phyloP scores from a whole-genome alignment of 495 filamentous ascomycete genomes.

The Jackrogersella multiformis region DNA sequence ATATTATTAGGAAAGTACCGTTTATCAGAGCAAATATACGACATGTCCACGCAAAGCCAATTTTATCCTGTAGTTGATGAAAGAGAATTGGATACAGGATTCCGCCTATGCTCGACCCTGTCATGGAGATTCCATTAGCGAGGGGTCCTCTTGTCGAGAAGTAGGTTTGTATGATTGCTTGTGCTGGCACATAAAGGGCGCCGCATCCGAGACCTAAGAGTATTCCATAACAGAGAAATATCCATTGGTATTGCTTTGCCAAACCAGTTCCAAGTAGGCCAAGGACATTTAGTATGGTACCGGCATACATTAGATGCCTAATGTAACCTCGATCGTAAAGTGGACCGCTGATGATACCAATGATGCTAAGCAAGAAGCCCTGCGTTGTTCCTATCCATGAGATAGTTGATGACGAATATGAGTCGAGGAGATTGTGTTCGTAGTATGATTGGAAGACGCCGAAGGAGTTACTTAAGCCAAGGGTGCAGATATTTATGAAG shows the following conservation, averaged over 20 bases:
- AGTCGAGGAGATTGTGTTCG: slow-evolving; percentile 45
- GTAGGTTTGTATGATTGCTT: slow-evolving; percentile 77
- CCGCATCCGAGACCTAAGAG: slow-evolving; percentile 59
- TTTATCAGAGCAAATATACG: slow-evolving; percentile 68
- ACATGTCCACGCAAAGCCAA: slow-evolving; percentile 73
- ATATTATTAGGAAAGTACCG: slow-evolving; percentile 53
- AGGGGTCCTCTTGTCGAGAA: slow-evolving; percentile 70
- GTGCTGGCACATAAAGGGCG: slow-evolving; percentile 72
- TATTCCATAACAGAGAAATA: slow-evolving; percentile 60
- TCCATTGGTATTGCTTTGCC: slow-evolving; percentile 50
- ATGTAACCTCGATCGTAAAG: slow-evolving; percentile 73
- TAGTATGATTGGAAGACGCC: slow-evolving; percentile 61
- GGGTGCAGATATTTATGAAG: slow-evolving; percentile 32
- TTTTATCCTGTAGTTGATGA: slow-evolving; percentile 57
- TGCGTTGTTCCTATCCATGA: slow-evolving; percentile 71
- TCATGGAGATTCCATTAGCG: slow-evolving; percentile 78
- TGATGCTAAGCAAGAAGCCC: slow-evolving; percentile 68
- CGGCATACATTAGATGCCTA: slow-evolving; percentile 58
- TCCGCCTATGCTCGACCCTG: slow-evolving; percentile 74
- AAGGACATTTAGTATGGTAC: slow-evolving; percentile 64
- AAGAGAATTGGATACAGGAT: slow-evolving; percentile 72
- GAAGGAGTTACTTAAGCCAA: slow-evolving; percentile 57
- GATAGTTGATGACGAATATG: slow-evolving; percentile 49
- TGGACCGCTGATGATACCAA: slow-evolving; percentile 67
- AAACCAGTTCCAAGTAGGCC: slow-evolving; percentile 64